These are phyloP conservation scores for Cinnamomum micranthum DNA, from an alignment of 164 flowering plant genomes.

Conservation along the genomic window DNA sequence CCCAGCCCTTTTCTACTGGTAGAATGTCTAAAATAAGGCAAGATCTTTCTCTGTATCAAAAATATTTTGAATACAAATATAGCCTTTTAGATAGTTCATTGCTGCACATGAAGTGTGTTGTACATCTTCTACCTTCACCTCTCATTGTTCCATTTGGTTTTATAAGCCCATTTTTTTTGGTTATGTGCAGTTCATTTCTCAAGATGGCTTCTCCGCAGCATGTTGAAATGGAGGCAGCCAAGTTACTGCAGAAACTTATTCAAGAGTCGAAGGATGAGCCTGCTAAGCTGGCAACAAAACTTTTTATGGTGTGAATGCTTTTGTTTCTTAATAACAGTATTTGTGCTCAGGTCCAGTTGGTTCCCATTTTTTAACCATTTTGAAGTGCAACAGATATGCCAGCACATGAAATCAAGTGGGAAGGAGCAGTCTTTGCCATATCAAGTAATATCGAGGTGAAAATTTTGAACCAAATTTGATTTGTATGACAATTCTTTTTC, in stretches of 20 bases:
- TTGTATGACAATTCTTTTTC: too few relatives aligned
- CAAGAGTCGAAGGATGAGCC: constrained; percentile 98
- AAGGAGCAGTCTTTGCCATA: constrained; percentile 97
- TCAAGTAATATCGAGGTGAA: constrained; percentile 93
- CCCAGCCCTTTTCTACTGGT: too few relatives aligned
- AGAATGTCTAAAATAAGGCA: too few relatives aligned
- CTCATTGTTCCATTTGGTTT: not conserved
- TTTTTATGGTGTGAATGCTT: constrained; percentile 63
- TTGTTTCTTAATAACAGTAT: not conserved
- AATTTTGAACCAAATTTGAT: not conserved
- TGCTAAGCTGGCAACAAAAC: constrained; percentile 80
- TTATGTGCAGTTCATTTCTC: constrained; percentile 20
- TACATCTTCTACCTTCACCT: not conserved
- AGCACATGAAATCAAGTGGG: constrained; percentile 95
- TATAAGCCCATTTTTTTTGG: not conserved
- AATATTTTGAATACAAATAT: too few relatives aligned
- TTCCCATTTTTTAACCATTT: not conserved
- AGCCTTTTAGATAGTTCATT: not conserved
- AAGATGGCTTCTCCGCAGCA: constrained; percentile 70
- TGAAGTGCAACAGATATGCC: constrained; percentile 60
- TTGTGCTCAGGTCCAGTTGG: not conserved
- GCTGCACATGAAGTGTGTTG: not conserved
- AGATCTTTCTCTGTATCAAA: too few relatives aligned
- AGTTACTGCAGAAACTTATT: constrained; percentile 90
- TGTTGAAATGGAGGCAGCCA: constrained; percentile 95